Evolutionary conservation across 805 yeast species (phyloP), one percentile per base, ranked within the genome.

Genomic region (Ogataea methylovora): DNA sequence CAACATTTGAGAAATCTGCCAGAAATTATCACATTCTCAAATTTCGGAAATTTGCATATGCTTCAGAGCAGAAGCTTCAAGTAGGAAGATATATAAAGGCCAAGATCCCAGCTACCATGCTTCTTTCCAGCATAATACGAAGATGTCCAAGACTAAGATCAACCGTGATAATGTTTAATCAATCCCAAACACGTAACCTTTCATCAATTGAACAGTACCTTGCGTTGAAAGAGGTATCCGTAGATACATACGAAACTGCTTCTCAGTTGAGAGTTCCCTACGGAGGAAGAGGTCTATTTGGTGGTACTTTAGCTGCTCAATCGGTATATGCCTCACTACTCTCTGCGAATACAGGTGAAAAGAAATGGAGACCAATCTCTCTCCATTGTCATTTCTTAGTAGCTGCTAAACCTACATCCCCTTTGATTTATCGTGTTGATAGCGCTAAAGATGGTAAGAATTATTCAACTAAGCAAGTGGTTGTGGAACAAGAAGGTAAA

Each of bases 231-330:
- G 41, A 38, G 16, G 34, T 51, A 3, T 45, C 43, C 4, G 21
- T 29, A 10, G 46, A 54, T 31, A 42, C 38, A 5, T 58, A 40
- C 30, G 40, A 44, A 5, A 57, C 52, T 29, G 39, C 36, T 2
- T 40, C 56, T 0, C 45, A 47, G 14, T 38, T 60, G 7, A 50
- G 44, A 21, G 63, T 71, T 3, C 76, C 76, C 2, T 61, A 59
- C 5, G 69, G 73, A 0, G 80, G 83, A 2, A 58, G 79, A 29
- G 85, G 84, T 2, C 73, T 79, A 0, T 80, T 79, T 57, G 87
- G 87, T 2, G 87, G 88, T 8, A 74, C 78, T 14, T 58, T 75
- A 28, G 74, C 77, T 13, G 83, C 84, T 0, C 87, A 80, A 45
- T 61, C 85, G 3, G 54, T 79, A 4, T 52, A 70, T 38, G 84